Conservation (phyloP, 2,329 filamentous ascomycete species). For the Trichoderma koningiopsis region DNA sequence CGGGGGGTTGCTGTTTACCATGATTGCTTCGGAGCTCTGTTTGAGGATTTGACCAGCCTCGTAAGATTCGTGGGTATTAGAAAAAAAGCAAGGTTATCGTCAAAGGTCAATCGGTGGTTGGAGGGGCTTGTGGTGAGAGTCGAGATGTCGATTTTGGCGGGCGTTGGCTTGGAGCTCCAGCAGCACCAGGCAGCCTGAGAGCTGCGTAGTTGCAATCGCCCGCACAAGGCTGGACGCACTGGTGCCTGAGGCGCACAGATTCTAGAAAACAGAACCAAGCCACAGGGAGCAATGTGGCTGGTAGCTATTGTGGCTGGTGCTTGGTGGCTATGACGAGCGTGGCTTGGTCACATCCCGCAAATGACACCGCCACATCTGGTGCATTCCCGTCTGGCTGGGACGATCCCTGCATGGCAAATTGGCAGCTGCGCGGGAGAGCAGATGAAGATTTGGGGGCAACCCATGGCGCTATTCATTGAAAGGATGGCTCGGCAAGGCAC, state of each 20-base stretch:
- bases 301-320: constrained; percentile 8
- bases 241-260: constrained; percentile 38
- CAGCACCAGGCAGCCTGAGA: constrained; percentile 47
- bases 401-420: constrained; percentile 22
- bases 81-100: background rate
- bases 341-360: constrained; percentile 23
- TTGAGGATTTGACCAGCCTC: background rate
- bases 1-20: constrained; percentile 18
- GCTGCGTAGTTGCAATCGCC: constrained; percentile 43
- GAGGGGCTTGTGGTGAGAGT: constrained; percentile 22
- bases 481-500: background rate
- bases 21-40: constrained; percentile 14
- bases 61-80: background rate
- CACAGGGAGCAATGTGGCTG: constrained; percentile 21
- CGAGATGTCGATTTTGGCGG: constrained; percentile 28
- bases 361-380: constrained; percentile 19
- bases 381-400: constrained; percentile 4
- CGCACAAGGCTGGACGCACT: constrained; percentile 33
- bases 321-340: constrained; percentile 19
- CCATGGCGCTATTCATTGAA: background rate
- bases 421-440: background rate
- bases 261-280: background rate
- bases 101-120: constrained; percentile 15
- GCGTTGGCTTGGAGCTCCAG: constrained; percentile 37
- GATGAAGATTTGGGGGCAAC: background rate